Conservation (phyloP, 805 yeast genomes). For the Cyberlindnera samutprakarnensis region DNA sequence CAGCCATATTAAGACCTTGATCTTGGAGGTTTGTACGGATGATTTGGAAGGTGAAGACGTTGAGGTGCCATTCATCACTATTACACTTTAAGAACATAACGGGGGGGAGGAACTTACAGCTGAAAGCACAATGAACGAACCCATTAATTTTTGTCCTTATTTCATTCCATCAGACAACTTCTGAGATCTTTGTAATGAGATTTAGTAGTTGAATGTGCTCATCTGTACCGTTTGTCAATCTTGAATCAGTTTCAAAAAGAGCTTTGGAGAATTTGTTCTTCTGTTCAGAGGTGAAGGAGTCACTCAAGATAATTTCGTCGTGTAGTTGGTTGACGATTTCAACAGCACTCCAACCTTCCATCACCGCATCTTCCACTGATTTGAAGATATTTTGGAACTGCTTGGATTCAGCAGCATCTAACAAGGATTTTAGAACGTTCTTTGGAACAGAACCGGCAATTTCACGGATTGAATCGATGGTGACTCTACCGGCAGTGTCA, state of each 20-base stretch:
- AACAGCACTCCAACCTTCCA: slow-evolving; percentile 75
- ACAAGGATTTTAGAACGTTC: slow-evolving; percentile 33
- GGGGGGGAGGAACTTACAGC: no score
- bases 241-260: slow-evolving; percentile 68
- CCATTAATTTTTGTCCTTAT: no score
- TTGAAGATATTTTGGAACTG: slow-evolving; percentile 28
- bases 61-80: slow-evolving; percentile 82
- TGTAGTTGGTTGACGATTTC: slow-evolving; percentile 69
- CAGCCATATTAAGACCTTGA: slow-evolving; percentile 63
- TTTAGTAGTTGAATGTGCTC: slow-evolving; percentile 80
- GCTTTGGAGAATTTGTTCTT: slow-evolving; percentile 60
- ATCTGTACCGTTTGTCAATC: slow-evolving; percentile 77
- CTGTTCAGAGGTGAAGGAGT: slow-evolving; percentile 37
- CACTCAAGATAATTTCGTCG: slow-evolving; percentile 53
- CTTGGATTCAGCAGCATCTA: slow-evolving; percentile 28
- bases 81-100: slow-evolving; percentile 39
- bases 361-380: slow-evolving; percentile 42
- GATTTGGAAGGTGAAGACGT: slow-evolving; percentile 92
- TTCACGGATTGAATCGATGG: slow-evolving; percentile 47
- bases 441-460: slow-evolving; percentile 71
- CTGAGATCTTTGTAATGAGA: slow-evolving; percentile 46
- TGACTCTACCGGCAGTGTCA: slow-evolving; percentile 25
- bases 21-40: slow-evolving; percentile 88
- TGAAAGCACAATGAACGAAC: no score
- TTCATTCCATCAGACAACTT: slow-evolving; percentile 12